These are phyloP conservation scores for Ceratocystis lukuohia DNA, from an alignment of 2,329 filamentous ascomycete genomes.

Conservation along the genomic window DNA sequence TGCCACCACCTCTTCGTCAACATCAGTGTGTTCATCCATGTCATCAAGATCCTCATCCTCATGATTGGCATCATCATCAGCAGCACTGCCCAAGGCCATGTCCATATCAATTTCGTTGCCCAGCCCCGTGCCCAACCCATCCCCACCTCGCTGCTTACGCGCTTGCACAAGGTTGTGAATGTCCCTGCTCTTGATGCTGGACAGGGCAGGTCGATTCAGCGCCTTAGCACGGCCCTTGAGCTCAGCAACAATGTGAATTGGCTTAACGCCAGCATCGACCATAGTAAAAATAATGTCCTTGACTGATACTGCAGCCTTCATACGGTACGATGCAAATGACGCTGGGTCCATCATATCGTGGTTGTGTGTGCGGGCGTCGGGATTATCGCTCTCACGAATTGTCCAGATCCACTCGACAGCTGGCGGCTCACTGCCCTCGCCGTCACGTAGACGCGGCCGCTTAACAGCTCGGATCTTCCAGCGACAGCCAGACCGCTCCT, in stretches of 20 bases:
- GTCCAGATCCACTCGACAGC: constrained; percentile 20
- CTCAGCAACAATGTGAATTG: constrained; percentile 18
- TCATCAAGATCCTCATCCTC: background rate
- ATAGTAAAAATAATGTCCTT: constrained; percentile 18
- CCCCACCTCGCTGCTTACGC: constrained; percentile 7
- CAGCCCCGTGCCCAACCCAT: background rate
- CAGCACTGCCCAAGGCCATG: background rate
- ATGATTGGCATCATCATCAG: background rate
- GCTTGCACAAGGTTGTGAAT: constrained; percentile 19
- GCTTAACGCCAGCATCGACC: constrained; percentile 19
- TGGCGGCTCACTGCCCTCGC: constrained; percentile 22
- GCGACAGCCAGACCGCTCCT: constrained; percentile 18
- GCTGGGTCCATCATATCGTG: constrained; percentile 18
- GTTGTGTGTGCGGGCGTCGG: constrained; percentile 17
- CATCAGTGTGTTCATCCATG: constrained; percentile 4
- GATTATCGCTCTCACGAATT: constrained; percentile 18
- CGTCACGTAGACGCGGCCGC: constrained; percentile 18
- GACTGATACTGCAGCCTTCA: constrained; percentile 18
- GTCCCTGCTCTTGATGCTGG: constrained; percentile 18
- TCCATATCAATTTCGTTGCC: constrained; percentile 12
- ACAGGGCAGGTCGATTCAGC: constrained; percentile 11
- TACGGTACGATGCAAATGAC: constrained; percentile 18
- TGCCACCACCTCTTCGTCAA: background rate
- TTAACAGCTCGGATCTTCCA: constrained; percentile 19
- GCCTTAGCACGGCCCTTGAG: constrained; percentile 14